Evolutionary conservation across 208 protist species (phyloP).

Genomic region (Phytomonas sp.): DNA sequence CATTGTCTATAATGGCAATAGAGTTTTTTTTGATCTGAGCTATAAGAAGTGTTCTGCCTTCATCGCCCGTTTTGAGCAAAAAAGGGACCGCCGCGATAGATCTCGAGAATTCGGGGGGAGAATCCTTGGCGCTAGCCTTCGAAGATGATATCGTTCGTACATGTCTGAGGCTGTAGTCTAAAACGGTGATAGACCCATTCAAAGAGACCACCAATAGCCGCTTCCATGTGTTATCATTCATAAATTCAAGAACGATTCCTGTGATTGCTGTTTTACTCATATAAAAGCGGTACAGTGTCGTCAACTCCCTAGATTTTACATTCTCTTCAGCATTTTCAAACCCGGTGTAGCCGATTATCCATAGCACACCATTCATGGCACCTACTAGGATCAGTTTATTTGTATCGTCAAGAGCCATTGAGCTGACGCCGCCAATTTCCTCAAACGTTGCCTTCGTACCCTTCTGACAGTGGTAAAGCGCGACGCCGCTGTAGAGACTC

Average conservation of each 20-base stretch:
- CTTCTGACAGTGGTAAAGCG: conserved; percentile 27
- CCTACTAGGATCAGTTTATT: conserved; percentile 51
- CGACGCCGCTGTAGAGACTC: conserved; percentile 49
- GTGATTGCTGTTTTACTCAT: conserved; percentile 23
- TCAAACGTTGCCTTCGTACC: conserved; percentile 20
- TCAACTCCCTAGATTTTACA: neutral
- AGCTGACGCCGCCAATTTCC: neutral
- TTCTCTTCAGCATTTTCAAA: conserved; percentile 28
- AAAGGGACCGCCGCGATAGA: neutral
- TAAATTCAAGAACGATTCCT: conserved; percentile 45
- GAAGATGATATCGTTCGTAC: neutral
- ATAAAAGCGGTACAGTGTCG: neutral
- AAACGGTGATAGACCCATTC: conserved; percentile 29
- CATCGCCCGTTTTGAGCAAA: neutral
- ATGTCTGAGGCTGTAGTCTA: conserved; percentile 21
- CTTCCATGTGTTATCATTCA: conserved; percentile 36
- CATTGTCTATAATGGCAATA: neutral
- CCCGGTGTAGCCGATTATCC: conserved; percentile 46
- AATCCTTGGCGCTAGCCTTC: neutral
- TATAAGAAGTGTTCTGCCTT: neutral
- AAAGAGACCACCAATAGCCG: conserved; percentile 28
- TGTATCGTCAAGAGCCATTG: conserved; percentile 35
- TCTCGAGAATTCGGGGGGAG: neutral
- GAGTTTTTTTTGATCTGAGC: neutral
- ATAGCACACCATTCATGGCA: conserved; percentile 35